Evolutionary conservation across 805 yeast genomes (phyloP), one percentile per base, ranked within the genome.

Genomic region (Blastobotrys mokoenaii): DNA sequence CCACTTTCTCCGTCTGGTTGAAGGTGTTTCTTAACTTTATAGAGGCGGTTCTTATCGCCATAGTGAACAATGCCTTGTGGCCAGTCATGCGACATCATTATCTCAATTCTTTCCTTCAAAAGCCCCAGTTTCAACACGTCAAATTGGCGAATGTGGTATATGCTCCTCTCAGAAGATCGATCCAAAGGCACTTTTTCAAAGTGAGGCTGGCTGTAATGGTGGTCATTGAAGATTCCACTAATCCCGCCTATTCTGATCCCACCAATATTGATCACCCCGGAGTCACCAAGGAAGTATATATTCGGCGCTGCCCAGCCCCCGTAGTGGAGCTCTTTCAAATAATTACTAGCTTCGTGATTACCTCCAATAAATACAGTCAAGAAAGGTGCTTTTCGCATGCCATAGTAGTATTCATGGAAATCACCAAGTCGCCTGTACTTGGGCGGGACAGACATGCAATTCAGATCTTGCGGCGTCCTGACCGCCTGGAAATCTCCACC

Each of bases 301-400:
- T 82, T 80, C 1, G 87, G 85, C 1, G 95, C 94, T 1, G 84
- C 89, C 85, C 90, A 93, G 0, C 98, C 98, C 10, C 98, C 98
- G 60, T 72, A 74, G 48, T 76, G 77, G 47, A 89, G 64, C 53
- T 84, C 87, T 49, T 74, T 68, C 50, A 93, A 59, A 59, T 84
- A 85, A 48, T 80, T 77, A 47, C 94, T 84, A 3, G 93, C 80
- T 59, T 93, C 98, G 58, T 93, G 98, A 63, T 93, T 93, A 0
- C 98, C 98, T 2, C 98, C 97, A 36, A 93, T 77, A 53, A 90
- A 83, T 0, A 93, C 53, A 0, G 97, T 90, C 29, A 79, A 63
- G 1, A 82, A 70, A 0, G 96, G 96, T 0, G 96, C 95, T 25
- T 44, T 61, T 40, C 64, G 67, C 15, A 55, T 51, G 1, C 90